Base-by-base conservation (phyloP, 2,329 filamentous ascomycete genomes). In the Dactylellina cionopaga region DNA sequence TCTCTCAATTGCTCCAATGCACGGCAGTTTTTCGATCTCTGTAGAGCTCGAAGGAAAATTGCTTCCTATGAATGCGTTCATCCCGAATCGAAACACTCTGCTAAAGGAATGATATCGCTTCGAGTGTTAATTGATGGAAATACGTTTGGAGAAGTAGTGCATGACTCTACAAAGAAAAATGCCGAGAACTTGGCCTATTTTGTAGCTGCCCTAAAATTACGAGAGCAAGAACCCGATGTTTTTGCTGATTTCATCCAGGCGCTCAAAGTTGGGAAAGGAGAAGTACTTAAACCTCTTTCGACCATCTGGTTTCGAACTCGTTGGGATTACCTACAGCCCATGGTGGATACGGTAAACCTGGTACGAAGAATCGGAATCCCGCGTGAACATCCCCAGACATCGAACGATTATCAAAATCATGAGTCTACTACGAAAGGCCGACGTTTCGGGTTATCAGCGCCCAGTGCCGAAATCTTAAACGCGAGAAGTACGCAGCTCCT, bases 1-100 rank as follows among this genome's bases (percentile, higher is more conserved):
- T 71, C 77, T 9, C 76, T 82, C 29, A 82, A 77, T 54, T 78
- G 75, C 5, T 78, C 79, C n/a, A 82, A 80, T 47, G 80, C 80
- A 10, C 74, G 64, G 9, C 75, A 78, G 7, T 81, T 83, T 69
- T 75, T 83, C 35, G 78, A 80, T 4, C 80, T 79, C 62, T 80
- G 78, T 41, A 79, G 77, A 51, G 75, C 77, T n/a, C 24, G 75
- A 5, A 49, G 17, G 11, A 64, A 64, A 24, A 46, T 71, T 6
- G 7, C 6, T 5, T 44, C 39, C 6, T 76, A 77, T 19, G 77
- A 79, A 25, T 60, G 78, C 22, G 3, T 47, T 19, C 6, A 5
- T 5, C 58, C 66, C 5, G 6, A 22, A 13, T 44, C 43, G 0
- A 58, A 47, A 7, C 19, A 24, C 5, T 44, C 19, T 35, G 7